Evolutionary conservation across 768 basidiomycete species (phyloP).

Genomic region (Amanita subjunquillea): DNA sequence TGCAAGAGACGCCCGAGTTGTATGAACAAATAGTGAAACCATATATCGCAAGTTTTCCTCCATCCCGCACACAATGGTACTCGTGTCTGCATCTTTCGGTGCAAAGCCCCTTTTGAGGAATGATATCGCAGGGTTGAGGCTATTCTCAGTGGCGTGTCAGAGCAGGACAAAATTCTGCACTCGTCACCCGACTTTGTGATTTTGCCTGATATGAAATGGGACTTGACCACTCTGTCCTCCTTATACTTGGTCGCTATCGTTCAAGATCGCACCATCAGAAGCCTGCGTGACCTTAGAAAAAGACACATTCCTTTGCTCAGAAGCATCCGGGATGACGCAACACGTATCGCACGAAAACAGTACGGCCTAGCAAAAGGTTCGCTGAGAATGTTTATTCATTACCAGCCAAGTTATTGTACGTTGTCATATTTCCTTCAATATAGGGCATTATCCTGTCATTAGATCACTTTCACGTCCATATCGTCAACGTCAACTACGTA

Average conservation of each 20-base stretch:
- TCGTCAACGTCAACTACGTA: constrained; percentile 68
- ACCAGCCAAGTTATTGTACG: constrained; percentile 93
- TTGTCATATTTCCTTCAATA: background rate
- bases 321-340: constrained; percentile 49
- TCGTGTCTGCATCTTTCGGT: constrained; percentile 2
- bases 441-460: background rate
- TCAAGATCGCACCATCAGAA: constrained; percentile 48
- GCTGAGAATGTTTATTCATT: constrained; percentile 81
- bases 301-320: constrained; percentile 59
- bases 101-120: background rate
- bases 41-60: constrained; percentile 69
- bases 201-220: constrained; percentile 97
- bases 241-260: constrained; percentile 83
- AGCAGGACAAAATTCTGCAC: constrained; percentile 63
- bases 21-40: constrained; percentile 66
- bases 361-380: constrained; percentile 59
- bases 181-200: constrained; percentile 62
- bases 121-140: constrained; percentile 62
- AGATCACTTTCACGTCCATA: constrained; percentile 96
- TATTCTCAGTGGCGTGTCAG: constrained; percentile 68
- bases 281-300: constrained; percentile 65
- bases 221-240: constrained; percentile 58
- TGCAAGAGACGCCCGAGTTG: constrained; percentile 75
- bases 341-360: constrained; percentile 38
- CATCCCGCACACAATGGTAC: constrained; percentile 75